Base-by-base conservation (phyloP, 352 stramenopile species). In the Aphanomyces cochlioides region DNA sequence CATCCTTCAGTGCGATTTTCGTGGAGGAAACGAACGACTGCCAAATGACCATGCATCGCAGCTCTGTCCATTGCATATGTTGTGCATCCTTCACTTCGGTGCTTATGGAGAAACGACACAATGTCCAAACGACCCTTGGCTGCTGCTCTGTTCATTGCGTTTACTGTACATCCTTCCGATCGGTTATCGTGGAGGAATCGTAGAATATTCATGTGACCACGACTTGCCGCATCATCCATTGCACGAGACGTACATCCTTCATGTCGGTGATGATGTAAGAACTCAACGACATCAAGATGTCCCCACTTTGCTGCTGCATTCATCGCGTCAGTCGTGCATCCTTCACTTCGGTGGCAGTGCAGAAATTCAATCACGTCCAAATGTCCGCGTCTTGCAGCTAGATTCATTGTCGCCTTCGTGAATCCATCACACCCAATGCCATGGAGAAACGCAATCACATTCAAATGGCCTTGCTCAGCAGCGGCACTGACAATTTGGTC, bases 31-130 rank as follows among this genome's bases (percentile, higher is more conserved):
- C 10, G 10, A 50, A 50, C 43, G 43, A 50, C 43, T 12, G 10
- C 43, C 10, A 50, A n/a, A 50, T n/a, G 43, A 50, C 43, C 43
- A 12, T n/a, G 10, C 10, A 17, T 17, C 43, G 43, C 43, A n/a
- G 43, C 43, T n/a, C 17, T 17, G 43, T 50, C 43, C 43, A 50
- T 50, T 17, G 43, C 43, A 17, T 12, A 12, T 1, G 17, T n/a
- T 60, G 54, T 60, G 54, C 54, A 60, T 60, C 54, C 54, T 60
- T 60, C 54, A 17, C 28, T 12, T 12, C 54, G 54, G n/a, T 60
- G 10, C 10, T 60, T n/a, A n/a, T 60, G 54, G 28, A 60, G 54
- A 17, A 38, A 60, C 54, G 12, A n/a, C 28, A 38, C 10, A 12
- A 60, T n/a, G 28, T 12, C 10, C 37, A 60, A n/a, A n/a, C n/a